These are phyloP conservation scores for Pseudoperonospora humuli DNA, from an alignment of 352 stramenopile species.

Conservation along the genomic window DNA sequence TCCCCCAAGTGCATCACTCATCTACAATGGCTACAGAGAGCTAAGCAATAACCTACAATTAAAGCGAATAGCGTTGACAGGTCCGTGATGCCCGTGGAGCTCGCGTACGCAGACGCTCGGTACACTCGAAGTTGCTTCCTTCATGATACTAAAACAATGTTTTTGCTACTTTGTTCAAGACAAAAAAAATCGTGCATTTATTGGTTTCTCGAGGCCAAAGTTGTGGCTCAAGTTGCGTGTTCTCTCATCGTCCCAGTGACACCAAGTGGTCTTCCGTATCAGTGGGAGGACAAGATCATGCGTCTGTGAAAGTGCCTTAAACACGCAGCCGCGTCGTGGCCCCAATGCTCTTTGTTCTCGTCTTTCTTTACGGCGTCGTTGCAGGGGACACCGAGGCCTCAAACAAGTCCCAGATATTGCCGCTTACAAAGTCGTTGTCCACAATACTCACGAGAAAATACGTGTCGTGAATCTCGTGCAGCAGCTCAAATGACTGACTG, in stretches of 20 bases:
- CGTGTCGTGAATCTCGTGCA: constrained; percentile 93
- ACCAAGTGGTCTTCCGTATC: constrained; percentile 20
- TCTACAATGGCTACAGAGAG: not conserved
- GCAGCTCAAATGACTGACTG: constrained; percentile 80
- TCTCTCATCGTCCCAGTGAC: constrained; percentile 36
- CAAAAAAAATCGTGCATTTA: too few relatives aligned
- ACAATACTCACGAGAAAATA: constrained; percentile 98
- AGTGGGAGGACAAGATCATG: constrained; percentile 31
- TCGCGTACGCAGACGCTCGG: constrained; percentile 38
- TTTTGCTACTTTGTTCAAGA: constrained; percentile 9
- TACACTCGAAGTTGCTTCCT: constrained; percentile 6
- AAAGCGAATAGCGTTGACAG: constrained; percentile 74
- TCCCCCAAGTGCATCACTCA: not conserved
- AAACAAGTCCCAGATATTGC: constrained; percentile 83
- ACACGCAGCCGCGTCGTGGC: constrained; percentile 7
- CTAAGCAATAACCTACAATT: constrained; percentile 38
- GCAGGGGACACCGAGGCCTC: constrained; percentile 17
- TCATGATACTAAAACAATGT: constrained; percentile 1
- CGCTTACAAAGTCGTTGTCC: constrained; percentile 95
- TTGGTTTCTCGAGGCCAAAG: too few relatives aligned
- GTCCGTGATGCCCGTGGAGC: constrained; percentile 57
- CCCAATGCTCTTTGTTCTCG: not conserved
- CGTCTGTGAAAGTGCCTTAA: constrained; percentile 14
- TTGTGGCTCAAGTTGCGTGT: constrained; percentile 7
- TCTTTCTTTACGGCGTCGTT: constrained; percentile 17